Base-by-base conservation (phyloP, 2,329 filamentous ascomycete genomes). In the Furcasterigmium sp. region DNA sequence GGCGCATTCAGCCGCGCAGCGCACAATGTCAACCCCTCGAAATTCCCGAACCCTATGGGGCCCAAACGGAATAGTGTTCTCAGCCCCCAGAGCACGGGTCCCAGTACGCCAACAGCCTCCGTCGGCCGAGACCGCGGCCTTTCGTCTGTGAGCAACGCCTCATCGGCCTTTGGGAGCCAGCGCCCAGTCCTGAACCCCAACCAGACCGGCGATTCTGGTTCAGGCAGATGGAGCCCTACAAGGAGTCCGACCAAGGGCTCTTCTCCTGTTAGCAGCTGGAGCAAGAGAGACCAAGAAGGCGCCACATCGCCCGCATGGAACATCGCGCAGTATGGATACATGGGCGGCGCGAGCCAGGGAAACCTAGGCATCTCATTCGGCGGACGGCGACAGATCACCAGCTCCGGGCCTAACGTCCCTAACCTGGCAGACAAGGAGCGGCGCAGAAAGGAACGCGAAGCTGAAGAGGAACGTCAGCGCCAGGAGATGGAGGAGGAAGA, bases 291-390 rank as follows among this genome's bases (percentile, higher is more conserved):
- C 43, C 88, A 96, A 53, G 87, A 96, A 62, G 80, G 79, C 14
- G 76, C 75, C 36, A 96, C 91, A 2, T 76, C 84, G 20, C 93
- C 93, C 0, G 93, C 93, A 2, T 98, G 93, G 93, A 98, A 97
- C 60, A 97, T 97, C 54, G 86, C 91, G 45, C 93, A 98, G 61
- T 98, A 98, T 60, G 91, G 93, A 8, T 98, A 96, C 65, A 93
- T 97, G 85, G 93, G 93, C 45, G 93, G 93, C 39, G 93, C 93
- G 20, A 96, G 88, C 57, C 93, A 98, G 62, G 91, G 89, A 3
- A 97, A 95, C 55, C 82, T 96, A 48, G 93, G 93, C 15, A 89
- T 98, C 53, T 82, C 87, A 10, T 97, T 97, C 64, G 93, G 93
- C 44, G 88, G 84, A 15, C 80, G 91, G 54, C 81, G 93, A 47